Evolutionary conservation across 2,329 filamentous ascomycete genomes (phyloP), one percentile per base, ranked within the genome.

Genomic region (Neonectria neomacrospora): DNA sequence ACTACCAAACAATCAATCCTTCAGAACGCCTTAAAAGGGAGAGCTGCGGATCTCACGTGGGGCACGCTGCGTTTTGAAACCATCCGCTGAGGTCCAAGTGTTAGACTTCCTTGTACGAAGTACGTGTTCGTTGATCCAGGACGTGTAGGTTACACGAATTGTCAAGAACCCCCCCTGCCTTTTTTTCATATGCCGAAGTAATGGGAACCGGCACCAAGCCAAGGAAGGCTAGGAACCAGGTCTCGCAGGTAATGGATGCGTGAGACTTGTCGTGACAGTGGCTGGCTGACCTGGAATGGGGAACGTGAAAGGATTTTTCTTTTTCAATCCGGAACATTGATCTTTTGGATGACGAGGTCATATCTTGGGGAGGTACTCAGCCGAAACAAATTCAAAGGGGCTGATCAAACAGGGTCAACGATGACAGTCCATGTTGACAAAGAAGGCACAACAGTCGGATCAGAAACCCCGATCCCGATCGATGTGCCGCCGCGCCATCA

Each of bases 261-360:
- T 68, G 65, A 69, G 63, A 71, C 65, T 23, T 63, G 30, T 16
- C 23, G 54, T 54, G 44, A 23, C 61, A 37, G 58, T 64, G 64
- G 69, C 37, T 48, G 58, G 53, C 60, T 64, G 63, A 53, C 14
- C 42, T 57, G 61, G 63, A 69, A 71, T 67, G 68, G 41, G 45
- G 58, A n/a, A 32, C 28, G 42, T 20, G 39, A 61, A 48, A 28
- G 57, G 23, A 18, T 37, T 23, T 62, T 44, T 20, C 14, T 39
- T 55, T 30, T 61, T 61, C 45, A 58, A 63, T 41, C 54, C 63
- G 48, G 48, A 61, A 60, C 42, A 60, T 61, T 54, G 66, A 54
- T 28, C 58, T 54, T 41, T 30, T 28, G 18, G 18, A 66, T 69
- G 64, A 61, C 54, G 42, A 59, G 34, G 45, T n/a, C 37, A 34